Evolutionary conservation across 1,284 basidiomycete genomes (phyloP).

Genomic region (Malassezia caprae): DNA sequence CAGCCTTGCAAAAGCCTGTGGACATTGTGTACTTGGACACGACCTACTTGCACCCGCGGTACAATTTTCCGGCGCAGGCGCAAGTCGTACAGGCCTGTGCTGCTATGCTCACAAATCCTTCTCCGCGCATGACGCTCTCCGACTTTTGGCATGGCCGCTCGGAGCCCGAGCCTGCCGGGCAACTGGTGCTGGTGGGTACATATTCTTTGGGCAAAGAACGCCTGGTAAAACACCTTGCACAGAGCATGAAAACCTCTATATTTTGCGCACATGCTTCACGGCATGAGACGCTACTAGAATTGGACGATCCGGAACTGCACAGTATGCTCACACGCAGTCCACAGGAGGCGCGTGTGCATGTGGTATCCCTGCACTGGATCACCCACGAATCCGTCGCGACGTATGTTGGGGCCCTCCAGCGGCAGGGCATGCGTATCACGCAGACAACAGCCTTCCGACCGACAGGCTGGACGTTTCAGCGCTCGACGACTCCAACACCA

Average conservation of each 20-base stretch:
- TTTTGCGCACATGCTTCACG: constrained; percentile 64
- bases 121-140: neutral
- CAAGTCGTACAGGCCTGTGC: constrained; percentile 85
- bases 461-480: constrained; percentile 82
- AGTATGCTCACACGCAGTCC: constrained; percentile 69
- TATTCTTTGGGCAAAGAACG: constrained; percentile 97
- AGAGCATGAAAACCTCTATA: constrained; percentile 69
- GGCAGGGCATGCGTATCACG: constrained; percentile 63
- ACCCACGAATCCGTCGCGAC: constrained; percentile 65
- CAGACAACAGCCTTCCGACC: constrained; percentile 75
- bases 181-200: constrained; percentile 78
- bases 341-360: constrained; percentile 64
- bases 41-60: constrained; percentile 87
- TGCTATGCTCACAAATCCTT: constrained; percentile 52
- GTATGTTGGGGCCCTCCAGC: constrained; percentile 57
- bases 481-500: constrained; percentile 55
- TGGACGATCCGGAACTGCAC: constrained; percentile 59
- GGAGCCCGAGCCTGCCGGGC: neutral
- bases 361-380: constrained; percentile 71
- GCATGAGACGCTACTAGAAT: constrained; percentile 34
- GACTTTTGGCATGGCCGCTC: neutral
- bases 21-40: constrained; percentile 91
- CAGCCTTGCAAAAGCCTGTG: constrained; percentile 49
- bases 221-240: constrained; percentile 85
- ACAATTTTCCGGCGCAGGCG: constrained; percentile 88